Evolutionary conservation across 176 grass and related monocot species (phyloP).

Genomic region (Cenchrus fungigraminus): DNA sequence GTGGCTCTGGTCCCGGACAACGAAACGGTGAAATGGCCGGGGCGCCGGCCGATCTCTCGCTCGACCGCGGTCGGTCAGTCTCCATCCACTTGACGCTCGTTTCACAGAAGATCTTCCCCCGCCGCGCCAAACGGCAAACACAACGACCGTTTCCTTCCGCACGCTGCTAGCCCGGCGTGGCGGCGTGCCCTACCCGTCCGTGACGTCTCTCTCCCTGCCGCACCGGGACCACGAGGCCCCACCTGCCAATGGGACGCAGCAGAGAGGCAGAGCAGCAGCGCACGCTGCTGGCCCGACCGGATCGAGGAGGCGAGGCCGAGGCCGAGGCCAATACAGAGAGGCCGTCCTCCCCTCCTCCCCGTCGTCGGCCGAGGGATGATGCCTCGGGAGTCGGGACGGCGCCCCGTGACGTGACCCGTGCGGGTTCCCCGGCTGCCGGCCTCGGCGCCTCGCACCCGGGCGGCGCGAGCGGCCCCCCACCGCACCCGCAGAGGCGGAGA

Average conservation of each 20-base stretch:
- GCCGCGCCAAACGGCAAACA: not conserved
- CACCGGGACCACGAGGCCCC: not conserved
- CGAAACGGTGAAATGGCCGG: not conserved
- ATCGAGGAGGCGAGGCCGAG: not conserved
- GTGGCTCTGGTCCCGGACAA: not conserved
- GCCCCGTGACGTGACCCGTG: constrained; percentile 40
- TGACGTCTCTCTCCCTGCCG: constrained; percentile 28
- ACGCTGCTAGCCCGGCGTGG: not conserved
- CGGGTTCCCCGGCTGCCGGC: not conserved
- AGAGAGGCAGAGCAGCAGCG: not conserved
- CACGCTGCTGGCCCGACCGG: constrained; percentile 1
- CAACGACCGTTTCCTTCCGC: not conserved
- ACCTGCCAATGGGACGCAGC: not conserved
- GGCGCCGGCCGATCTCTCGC: not conserved
- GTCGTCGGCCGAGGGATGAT: not conserved
- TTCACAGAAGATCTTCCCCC: constrained; percentile 27
- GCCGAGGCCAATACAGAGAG: no score
- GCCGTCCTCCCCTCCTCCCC: no score
- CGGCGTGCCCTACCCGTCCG: not conserved
- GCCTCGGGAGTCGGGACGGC: not conserved
- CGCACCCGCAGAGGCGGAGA: not conserved
- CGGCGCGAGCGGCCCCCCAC: not conserved
- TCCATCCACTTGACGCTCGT: not conserved
- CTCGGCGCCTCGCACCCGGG: not conserved
- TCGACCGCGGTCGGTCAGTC: not conserved